phyloP scores from a whole-genome alignment of 2,329 filamentous ascomycete genomes.

The Arthroderma uncinatum region DNA sequence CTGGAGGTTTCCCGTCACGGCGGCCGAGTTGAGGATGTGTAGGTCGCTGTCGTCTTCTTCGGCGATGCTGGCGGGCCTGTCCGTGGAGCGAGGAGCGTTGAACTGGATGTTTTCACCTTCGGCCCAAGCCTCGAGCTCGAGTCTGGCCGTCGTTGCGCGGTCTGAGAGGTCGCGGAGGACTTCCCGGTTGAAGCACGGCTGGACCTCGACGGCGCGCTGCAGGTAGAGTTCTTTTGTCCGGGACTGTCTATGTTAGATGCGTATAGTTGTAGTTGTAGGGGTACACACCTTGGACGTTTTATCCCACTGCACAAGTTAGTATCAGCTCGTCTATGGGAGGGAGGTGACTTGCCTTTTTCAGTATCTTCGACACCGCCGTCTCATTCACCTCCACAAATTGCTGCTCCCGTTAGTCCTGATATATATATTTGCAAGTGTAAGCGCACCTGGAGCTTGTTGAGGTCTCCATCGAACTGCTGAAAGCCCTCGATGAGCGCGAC shows the following conservation, averaged over 20 bases:
- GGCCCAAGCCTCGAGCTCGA: constrained; percentile 92
- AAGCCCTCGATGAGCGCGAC: constrained; percentile 93
- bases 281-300: constrained; percentile 78
- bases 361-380: constrained; percentile 93
- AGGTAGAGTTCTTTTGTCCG: constrained; percentile 97
- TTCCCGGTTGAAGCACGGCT: constrained; percentile 94
- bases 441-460: constrained; percentile 75
- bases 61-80: constrained; percentile 39
- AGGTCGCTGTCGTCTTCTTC: constrained; percentile 86
- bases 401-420: constrained; percentile 30
- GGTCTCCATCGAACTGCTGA: constrained; percentile 88
- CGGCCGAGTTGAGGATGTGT: constrained; percentile 61
- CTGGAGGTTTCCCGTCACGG: constrained; percentile 67
- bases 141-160: constrained; percentile 87
- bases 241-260: constrained; percentile 41
- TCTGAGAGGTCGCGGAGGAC: constrained; percentile 95
- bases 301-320: constrained; percentile 57
- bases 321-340: neutral
- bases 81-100: constrained; percentile 41
- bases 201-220: constrained; percentile 88
- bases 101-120: constrained; percentile 91
- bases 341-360: constrained; percentile 65
- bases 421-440: neutral
- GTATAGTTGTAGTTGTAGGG: neutral
- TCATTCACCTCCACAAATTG: constrained; percentile 98